phyloP scores from a whole-genome alignment of 2,329 filamentous ascomycete species.

The Ophiostoma australiae region DNA sequence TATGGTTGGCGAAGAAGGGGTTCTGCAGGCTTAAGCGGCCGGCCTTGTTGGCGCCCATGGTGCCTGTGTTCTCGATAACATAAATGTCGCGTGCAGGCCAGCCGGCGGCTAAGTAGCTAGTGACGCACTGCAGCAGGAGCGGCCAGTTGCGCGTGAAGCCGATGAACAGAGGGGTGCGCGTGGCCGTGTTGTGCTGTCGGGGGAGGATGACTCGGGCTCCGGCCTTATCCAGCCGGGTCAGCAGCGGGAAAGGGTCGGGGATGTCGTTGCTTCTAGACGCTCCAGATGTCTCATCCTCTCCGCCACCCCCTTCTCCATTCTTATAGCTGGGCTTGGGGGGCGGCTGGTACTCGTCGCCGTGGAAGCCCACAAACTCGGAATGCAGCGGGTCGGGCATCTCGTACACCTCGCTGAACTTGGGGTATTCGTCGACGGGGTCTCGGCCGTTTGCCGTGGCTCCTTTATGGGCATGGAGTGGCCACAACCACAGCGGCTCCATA shows the following conservation, averaged over 20 bases:
- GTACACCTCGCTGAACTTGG: not conserved
- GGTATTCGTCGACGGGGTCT: not conserved
- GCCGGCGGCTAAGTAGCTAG: slow-evolving; percentile 54
- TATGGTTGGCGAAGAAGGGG: slow-evolving; percentile 53
- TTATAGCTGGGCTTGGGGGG: not conserved
- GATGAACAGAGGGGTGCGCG: slow-evolving; percentile 48
- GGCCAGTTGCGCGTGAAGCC: slow-evolving; percentile 56
- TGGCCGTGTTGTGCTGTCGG: slow-evolving; percentile 36
- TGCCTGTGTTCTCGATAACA: slow-evolving; percentile 56
- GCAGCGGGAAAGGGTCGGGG: slow-evolving; percentile 41
- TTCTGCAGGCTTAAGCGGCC: slow-evolving; percentile 49
- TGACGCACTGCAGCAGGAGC: slow-evolving; percentile 51
- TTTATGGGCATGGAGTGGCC: not conserved
- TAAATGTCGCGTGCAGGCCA: slow-evolving; percentile 55
- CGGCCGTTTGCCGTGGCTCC: not conserved
- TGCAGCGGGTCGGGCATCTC: not conserved
- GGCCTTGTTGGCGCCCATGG: slow-evolving; percentile 48
- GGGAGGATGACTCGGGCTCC: slow-evolving; percentile 42
- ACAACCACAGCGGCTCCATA: not conserved
- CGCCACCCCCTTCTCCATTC: too few relatives aligned
- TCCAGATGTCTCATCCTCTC: not conserved
- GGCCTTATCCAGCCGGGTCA: slow-evolving; percentile 37
- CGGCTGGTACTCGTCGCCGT: not conserved
- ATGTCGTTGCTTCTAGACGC: slow-evolving; percentile 31
- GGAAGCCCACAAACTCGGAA: not conserved